Evolutionary conservation across 345 rosid species (phyloP), one percentile per base, ranked within the genome.

Genomic region (Syzygium aqueum): DNA sequence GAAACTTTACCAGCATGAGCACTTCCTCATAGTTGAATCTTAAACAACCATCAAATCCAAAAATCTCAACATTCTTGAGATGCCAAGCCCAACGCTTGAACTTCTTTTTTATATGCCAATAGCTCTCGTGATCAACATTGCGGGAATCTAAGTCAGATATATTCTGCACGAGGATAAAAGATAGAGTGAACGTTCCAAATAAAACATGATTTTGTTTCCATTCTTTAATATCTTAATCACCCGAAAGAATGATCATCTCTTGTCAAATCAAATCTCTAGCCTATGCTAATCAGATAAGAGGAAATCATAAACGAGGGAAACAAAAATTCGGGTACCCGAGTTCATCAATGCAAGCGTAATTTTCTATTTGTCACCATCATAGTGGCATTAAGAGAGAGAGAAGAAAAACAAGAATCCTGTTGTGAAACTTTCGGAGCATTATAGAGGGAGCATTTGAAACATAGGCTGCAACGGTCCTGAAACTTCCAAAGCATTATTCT

Each of bases 1-100:
- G 78, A 67, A 25, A 2, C 46, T 67, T 67, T 33, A 67, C 78
- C 6, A 9, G 78, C 25, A 2, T 33, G 23, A 33, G 13, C 6
- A 30, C 43, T 17, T 67, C 23, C 46, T 67, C 78, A 67, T 67
- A 17, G 8, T 33, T 10, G 78, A 67, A 37, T 30, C 12, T 33
- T 63, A 63, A 28, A 28, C 77, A 0, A 28, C 21, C 77, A 28
- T 28, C 15, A 63, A 63, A 63, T 63, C 77, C 77, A 30, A 65
- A 16, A 65, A 65, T 65, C 43, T 65, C 43, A 65, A 65, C 77
- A 30, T 65, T 65, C 77, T n/a, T 30, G 22, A 65, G 43, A 30
- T 0, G 43, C 43, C 0, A 43, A 0, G 11, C 77, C 77, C 77
- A 30, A 16, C 3, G 43, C 77, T 65, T 30, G 43, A 30, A 30